phyloP scores from a whole-genome alignment of 352 stramenopile genomes.

The Phytophthora cactorum region DNA sequence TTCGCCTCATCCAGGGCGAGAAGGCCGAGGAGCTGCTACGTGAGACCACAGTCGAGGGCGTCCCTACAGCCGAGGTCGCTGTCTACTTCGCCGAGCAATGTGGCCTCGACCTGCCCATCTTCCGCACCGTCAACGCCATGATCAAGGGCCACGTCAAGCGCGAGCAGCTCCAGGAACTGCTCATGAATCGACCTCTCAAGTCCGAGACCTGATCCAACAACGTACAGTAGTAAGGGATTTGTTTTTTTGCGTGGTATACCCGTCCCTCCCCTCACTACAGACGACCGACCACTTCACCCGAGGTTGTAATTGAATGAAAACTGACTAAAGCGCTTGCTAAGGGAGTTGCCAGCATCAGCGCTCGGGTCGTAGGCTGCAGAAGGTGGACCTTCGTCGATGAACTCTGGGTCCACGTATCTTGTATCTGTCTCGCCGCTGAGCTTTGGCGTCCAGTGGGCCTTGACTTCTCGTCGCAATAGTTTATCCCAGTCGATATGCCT shows the following conservation, averaged over 20 bases:
- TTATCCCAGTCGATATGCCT: constrained; percentile 77
- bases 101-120: constrained; percentile 92
- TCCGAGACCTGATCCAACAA: constrained; percentile 59
- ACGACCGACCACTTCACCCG: constrained; percentile 26
- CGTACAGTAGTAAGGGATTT: constrained; percentile 8
- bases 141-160: constrained; percentile 81
- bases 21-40: constrained; percentile 94
- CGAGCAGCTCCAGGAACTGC: constrained; percentile 74
- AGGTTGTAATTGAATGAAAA: constrained; percentile 92
- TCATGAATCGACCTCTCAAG: constrained; percentile 86
- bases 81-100: constrained; percentile 92
- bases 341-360: constrained; percentile 58
- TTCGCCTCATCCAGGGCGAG: constrained; percentile 93
- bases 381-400: constrained; percentile 85
- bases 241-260: constrained; percentile 16
- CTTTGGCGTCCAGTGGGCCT: constrained; percentile 84
- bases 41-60: constrained; percentile 92
- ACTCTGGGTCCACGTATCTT: constrained; percentile 89
- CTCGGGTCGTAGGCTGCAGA: constrained; percentile 84
- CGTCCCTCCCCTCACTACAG: constrained; percentile 6
- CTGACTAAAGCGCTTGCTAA: constrained; percentile 89
- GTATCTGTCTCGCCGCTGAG: constrained; percentile 88
- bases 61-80: constrained; percentile 95
- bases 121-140: constrained; percentile 86
- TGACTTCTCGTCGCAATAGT: constrained; percentile 71